These are phyloP conservation scores for Rhodotorula mucilaginosa DNA, from an alignment of 1,284 basidiomycete species.

Conservation along the genomic window DNA sequence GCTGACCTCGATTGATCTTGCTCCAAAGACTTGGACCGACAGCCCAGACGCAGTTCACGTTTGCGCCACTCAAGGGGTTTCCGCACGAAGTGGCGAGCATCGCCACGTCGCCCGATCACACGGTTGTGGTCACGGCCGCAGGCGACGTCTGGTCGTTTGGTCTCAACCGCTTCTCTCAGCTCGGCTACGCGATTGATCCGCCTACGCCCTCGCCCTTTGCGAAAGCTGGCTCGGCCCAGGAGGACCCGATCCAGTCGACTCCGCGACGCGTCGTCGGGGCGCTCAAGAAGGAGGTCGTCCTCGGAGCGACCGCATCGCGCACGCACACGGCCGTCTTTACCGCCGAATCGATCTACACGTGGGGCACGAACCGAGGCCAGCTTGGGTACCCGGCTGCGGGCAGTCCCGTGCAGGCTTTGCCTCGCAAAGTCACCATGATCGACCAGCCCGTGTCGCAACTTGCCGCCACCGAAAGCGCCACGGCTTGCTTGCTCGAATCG, in stretches of 20 bases:
- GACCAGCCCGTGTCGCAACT: slow-evolving; percentile 62
- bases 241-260: slow-evolving; percentile 66
- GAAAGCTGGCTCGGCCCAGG: slow-evolving; percentile 38
- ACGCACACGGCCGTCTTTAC: slow-evolving; percentile 91
- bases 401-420: slow-evolving; percentile 73
- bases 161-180: slow-evolving; percentile 76
- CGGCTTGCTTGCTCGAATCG: slow-evolving; percentile 71
- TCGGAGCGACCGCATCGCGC: slow-evolving; percentile 83
- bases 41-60: slow-evolving; percentile 74
- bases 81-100: slow-evolving; percentile 61
- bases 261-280: slow-evolving; percentile 74
- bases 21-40: slow-evolving; percentile 66
- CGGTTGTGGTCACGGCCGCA: slow-evolving; percentile 71
- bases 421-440: slow-evolving; percentile 78
- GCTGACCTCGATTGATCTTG: slow-evolving; percentile 5
- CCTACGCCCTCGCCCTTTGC: slow-evolving; percentile 36
- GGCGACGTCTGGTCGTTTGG: slow-evolving; percentile 92
- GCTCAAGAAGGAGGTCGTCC: slow-evolving; percentile 74
- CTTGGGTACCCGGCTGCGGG: slow-evolving; percentile 63
- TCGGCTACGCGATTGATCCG: slow-evolving; percentile 81
- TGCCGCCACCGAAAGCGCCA: slow-evolving; percentile 58
- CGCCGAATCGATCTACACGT: slow-evolving; percentile 76
- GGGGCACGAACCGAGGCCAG: slow-evolving; percentile 94
- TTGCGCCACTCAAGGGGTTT: slow-evolving; percentile 64
- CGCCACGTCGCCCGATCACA: slow-evolving; percentile 91